phyloP scores from a whole-genome alignment of 805 yeast species.

The Kuraishia borneana region DNA sequence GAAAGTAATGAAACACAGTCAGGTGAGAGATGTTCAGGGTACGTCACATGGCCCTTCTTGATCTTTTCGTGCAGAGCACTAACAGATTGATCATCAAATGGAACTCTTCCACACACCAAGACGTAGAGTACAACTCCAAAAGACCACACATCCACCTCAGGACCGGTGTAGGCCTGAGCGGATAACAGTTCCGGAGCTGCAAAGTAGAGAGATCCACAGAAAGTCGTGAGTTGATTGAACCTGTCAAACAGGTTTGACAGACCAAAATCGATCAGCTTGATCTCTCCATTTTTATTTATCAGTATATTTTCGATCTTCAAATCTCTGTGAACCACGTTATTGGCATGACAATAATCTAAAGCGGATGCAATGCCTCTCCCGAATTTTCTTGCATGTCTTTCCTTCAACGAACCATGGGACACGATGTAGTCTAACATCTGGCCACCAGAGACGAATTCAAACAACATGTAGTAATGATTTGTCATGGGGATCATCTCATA shows the following conservation, averaged over 20 bases:
- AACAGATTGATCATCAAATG: slow-evolving; percentile 93
- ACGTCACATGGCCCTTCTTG: slow-evolving; percentile 84
- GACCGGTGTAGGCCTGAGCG: slow-evolving; percentile 90
- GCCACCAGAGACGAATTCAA: slow-evolving; percentile 93
- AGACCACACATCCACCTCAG: slow-evolving; percentile 98
- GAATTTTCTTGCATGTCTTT: slow-evolving; percentile 86
- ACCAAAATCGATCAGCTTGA: slow-evolving; percentile 94
- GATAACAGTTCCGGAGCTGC: slow-evolving; percentile 96
- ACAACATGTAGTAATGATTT: slow-evolving; percentile 91
- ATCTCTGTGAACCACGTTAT: slow-evolving; percentile 94
- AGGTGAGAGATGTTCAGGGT: slow-evolving; percentile 69
- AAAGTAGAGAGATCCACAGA: slow-evolving; percentile 94
- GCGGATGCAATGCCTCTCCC: slow-evolving; percentile 94
- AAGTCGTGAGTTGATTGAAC: slow-evolving; percentile 69
- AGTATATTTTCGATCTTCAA: slow-evolving; percentile 92
- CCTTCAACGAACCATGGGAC: slow-evolving; percentile 90
- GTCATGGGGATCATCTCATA: slow-evolving; percentile 96
- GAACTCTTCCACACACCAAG: slow-evolving; percentile 94
- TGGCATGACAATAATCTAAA: slow-evolving; percentile 83
- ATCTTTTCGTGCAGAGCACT: slow-evolving; percentile 88
- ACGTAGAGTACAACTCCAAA: slow-evolving; percentile 95
- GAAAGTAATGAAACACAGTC: slow-evolving; percentile 75
- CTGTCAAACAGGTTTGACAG: slow-evolving; percentile 77
- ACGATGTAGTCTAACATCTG: slow-evolving; percentile 96
- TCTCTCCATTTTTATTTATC: slow-evolving; percentile 88